A percentile compares a stretch with the other conserved stretches of the same genome.
Conservation (phyloP, 768 basidiomycete genomes). For the Phanerochaete carnosa region DNA sequence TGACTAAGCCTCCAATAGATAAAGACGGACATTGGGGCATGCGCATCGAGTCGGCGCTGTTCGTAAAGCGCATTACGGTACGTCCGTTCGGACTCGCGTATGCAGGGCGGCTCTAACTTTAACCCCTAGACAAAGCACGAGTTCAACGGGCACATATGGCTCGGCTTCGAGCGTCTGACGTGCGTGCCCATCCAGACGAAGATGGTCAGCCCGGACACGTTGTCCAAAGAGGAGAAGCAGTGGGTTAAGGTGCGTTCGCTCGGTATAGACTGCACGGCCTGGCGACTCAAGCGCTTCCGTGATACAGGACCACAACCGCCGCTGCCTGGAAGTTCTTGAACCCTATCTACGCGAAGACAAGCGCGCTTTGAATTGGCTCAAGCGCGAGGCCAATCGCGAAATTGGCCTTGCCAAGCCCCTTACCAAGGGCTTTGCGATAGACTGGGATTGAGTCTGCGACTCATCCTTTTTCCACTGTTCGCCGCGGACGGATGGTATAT, state of each 20-base stretch:
- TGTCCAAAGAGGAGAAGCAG: slow-evolving; percentile 79
- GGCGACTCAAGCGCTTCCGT: neutral
- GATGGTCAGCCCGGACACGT: slow-evolving; percentile 82
- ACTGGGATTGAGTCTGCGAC: slow-evolving; percentile 56
- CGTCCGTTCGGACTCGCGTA: slow-evolving; percentile 15
- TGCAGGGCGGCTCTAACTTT: neutral
- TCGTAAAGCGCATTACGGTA: slow-evolving; percentile 65
- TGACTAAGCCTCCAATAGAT: slow-evolving; percentile 34
- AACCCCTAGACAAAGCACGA: slow-evolving; percentile 58
- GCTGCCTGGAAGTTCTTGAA: slow-evolving; percentile 60
- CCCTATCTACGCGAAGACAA: slow-evolving; percentile 73
- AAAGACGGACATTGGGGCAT: slow-evolving; percentile 82
- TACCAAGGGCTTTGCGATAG: slow-evolving; percentile 71
- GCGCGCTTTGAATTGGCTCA: slow-evolving; percentile 78
- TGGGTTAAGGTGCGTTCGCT: slow-evolving; percentile 72
- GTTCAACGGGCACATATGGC: slow-evolving; percentile 76
- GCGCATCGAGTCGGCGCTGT: slow-evolving; percentile 85
- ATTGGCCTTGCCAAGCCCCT: slow-evolving; percentile 65
- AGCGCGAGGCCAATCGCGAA: slow-evolving; percentile 69
- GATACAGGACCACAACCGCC: slow-evolving; percentile 73
- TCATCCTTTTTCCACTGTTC: neutral
- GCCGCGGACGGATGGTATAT: neutral
- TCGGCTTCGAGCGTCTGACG: slow-evolving; percentile 89
- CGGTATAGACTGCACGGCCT: neutral
- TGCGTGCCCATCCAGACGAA: slow-evolving; percentile 91